Conservation (phyloP, 192 early-diverging fungal species). For the Backusella morwellensis region DNA sequence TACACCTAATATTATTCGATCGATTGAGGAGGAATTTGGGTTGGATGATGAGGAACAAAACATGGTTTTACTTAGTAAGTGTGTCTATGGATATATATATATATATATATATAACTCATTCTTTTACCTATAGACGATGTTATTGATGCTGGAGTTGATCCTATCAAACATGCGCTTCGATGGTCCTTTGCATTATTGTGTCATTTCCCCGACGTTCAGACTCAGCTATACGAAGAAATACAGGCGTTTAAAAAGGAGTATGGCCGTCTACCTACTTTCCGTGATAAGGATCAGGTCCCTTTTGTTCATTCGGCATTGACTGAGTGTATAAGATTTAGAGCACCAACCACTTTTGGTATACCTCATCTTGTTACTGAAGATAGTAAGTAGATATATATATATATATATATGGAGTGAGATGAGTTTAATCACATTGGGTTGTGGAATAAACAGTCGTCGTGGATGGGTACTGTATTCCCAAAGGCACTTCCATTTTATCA, state of each 20-base stretch:
- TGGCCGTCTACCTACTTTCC: background rate
- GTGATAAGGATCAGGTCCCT: background rate
- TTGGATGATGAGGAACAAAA: background rate
- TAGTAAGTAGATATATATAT: background rate
- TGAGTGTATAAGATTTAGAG: background rate
- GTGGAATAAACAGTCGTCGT: background rate
- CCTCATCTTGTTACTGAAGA: background rate
- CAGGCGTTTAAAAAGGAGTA: background rate
- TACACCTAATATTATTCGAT: background rate
- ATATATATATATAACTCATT: background rate
- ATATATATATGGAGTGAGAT: background rate
- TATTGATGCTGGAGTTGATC: background rate
- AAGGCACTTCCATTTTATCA: background rate
- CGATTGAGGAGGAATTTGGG: background rate
- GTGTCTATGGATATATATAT: background rate
- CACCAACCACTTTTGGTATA: background rate
- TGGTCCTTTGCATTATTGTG: constrained; percentile 1
- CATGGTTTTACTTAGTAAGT: background rate
- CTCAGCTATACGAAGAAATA: background rate
- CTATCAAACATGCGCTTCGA: background rate
- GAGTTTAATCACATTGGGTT: background rate
- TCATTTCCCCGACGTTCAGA: background rate
- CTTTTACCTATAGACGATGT: background rate
- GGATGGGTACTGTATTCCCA: background rate
- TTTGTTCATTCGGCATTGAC: background rate